Evolutionary conservation across 768 basidiomycete species (phyloP), one percentile per base, ranked within the genome.

Genomic region (Tremella fuciformis): DNA sequence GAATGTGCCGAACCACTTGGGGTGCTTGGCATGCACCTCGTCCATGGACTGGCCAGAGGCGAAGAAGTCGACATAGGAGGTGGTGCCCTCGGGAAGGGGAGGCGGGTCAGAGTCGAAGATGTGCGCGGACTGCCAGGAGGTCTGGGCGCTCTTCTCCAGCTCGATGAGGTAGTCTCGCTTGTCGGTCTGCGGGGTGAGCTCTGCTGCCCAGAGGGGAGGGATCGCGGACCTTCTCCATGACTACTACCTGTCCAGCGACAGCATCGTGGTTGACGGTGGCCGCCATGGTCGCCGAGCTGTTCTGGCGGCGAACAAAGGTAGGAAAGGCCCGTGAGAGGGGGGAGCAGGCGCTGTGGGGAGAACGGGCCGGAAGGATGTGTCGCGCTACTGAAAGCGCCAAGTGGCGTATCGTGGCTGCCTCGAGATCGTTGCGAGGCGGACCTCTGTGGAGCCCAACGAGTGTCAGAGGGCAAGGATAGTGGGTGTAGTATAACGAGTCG

Each of bases 1-100:
- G 78, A 88, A 94, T 79, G 86, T 96, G 54, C 94, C 96, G 74
- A 97, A 88, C 91, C 93, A 98, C 80, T 97, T 98, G 18, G 93
- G 93, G 76, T 85, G 84, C 78, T 86, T 84, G 70, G 86, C 81
- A 62, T 82, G 81, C 69, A 94, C 79, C 71, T 93, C 81, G 19
- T 82, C 63, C 64, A 75, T 71, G 16, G 80, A 80, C 11, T 86
- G 83, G 50, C 88, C 82, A 58, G 84, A 85, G 56, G 79, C 60
- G 48, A 69, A 77, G 64, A 75, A 77, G 44, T 86, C 81, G 53
- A 62, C 50, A 60, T 69, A 70, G 21, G 68, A 63, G 29, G 56
- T 62, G 62, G 77, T 66, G 44, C 88, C 85, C 50, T 84, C 83
- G 13, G 80, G 64, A 21, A 74, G 76, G 18, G 85, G 77, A 0